Conservation (phyloP, 2,329 filamentous ascomycete genomes). For the Macrophomina phaseolina region DNA sequence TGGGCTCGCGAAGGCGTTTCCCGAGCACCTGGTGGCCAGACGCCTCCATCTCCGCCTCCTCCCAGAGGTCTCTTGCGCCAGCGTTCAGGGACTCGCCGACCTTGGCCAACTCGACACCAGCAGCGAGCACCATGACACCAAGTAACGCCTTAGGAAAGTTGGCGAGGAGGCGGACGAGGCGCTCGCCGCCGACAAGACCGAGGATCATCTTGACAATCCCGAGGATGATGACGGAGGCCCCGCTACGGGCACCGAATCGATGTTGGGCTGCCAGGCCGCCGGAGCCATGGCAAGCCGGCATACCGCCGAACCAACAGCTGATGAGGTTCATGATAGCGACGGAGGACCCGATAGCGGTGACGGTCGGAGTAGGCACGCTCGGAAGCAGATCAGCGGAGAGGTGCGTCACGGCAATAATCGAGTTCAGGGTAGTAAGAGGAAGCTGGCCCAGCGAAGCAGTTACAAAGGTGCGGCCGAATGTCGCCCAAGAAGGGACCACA, state of each 20-base stretch:
- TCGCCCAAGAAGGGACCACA: conserved; percentile 51
- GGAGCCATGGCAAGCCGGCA: conserved; percentile 94
- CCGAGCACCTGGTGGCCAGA: conserved; percentile 31
- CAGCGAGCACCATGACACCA: conserved; percentile 87
- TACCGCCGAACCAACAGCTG: conserved; percentile 89
- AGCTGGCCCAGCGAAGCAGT: conserved; percentile 83
- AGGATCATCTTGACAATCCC: conserved; percentile 77
- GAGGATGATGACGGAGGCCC: conserved; percentile 80
- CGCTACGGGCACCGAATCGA: conserved; percentile 88
- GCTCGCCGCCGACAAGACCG: conserved; percentile 72
- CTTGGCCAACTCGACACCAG: conserved; percentile 84
- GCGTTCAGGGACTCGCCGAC: conserved; percentile 85
- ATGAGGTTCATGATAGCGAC: conserved; percentile 83
- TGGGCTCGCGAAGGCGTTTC: conserved; percentile 60
- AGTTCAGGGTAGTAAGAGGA: conserved; percentile 90
- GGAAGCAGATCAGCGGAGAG: conserved; percentile 80
- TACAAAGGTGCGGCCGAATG: conserved; percentile 62
- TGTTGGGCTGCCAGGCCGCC: conserved; percentile 90
- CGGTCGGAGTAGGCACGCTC: conserved; percentile 58
- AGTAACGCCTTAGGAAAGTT: conserved; percentile 78
- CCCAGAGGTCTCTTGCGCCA: conserved; percentile 64
- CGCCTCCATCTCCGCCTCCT: conserved; percentile 43
- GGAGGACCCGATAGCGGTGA: conserved; percentile 79
- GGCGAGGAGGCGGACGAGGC: conserved; percentile 71
- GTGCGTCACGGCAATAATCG: conserved; percentile 84